These are phyloP conservation scores for Metschnikowia santaceciliae DNA, from an alignment of 805 yeast genomes.

Conservation along the genomic window DNA sequence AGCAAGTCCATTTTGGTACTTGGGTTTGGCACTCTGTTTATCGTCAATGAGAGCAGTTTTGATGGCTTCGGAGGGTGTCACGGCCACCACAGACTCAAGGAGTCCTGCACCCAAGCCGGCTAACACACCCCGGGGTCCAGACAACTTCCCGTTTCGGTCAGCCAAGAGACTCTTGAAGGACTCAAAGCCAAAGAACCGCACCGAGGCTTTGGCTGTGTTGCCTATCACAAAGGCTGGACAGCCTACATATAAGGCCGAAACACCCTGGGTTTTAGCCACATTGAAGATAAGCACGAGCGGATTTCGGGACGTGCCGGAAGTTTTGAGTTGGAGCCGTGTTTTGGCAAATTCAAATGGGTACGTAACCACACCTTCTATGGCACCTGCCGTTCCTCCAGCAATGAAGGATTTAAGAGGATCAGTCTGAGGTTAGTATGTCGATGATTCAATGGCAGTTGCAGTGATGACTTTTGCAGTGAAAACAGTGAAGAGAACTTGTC, in stretches of 20 bases:
- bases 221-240: slow-evolving; percentile 97
- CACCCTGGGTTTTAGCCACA: slow-evolving; percentile 74
- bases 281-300: slow-evolving; percentile 78
- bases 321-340: slow-evolving; percentile 80
- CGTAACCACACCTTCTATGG: slow-evolving; percentile 86
- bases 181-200: slow-evolving; percentile 90
- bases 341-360: slow-evolving; percentile 98
- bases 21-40: slow-evolving; percentile 70
- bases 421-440: slow-evolving; percentile 21
- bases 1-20: slow-evolving; percentile 61
- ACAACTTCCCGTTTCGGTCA: slow-evolving; percentile 81
- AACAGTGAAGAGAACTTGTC: too few relatives aligned
- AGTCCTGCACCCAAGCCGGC: slow-evolving; percentile 99
- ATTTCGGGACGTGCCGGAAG: slow-evolving; percentile 65
- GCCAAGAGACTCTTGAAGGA: slow-evolving; percentile 70
- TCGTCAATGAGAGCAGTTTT: slow-evolving; percentile 96
- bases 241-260: slow-evolving; percentile 80
- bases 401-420: slow-evolving; percentile 80
- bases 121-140: slow-evolving; percentile 85
- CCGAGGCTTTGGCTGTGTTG: slow-evolving; percentile 94
- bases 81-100: slow-evolving; percentile 86
- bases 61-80: slow-evolving; percentile 95
- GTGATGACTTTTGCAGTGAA: too few relatives aligned
- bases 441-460: too few relatives aligned
- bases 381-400: slow-evolving; percentile 97